Evolutionary conservation across 805 yeast genomes (phyloP).

Genomic region (Dipodascopsis tothii): DNA sequence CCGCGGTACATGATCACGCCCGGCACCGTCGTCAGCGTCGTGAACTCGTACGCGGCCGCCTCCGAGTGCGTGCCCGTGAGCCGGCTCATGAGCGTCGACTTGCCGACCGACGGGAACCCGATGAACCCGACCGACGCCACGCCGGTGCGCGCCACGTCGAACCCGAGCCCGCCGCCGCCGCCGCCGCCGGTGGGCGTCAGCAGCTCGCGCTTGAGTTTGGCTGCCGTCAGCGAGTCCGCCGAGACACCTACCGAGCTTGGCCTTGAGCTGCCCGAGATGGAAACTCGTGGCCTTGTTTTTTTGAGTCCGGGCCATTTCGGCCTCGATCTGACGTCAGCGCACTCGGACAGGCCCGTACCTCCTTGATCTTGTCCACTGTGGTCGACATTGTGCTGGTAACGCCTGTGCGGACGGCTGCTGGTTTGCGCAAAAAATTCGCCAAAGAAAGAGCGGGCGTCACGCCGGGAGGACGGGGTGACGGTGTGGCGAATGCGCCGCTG

Average conservation of each 20-base stretch:
- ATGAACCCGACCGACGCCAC: conserved; percentile 96
- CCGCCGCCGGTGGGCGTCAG: conserved; percentile 61
- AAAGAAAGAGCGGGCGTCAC: no score
- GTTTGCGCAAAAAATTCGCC: no score
- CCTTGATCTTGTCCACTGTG: conserved; percentile 48
- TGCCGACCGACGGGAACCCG: conserved; percentile 94
- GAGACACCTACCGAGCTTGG: conserved; percentile 47
- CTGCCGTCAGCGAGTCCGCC: conserved; percentile 30
- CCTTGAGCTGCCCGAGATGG: conserved; percentile 95
- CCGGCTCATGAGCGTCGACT: conserved; percentile 65
- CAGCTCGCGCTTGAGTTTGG: conserved; percentile 88
- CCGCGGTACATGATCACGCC: conserved; percentile 94
- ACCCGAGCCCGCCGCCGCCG: conserved; percentile 86
- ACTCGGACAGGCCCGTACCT: conserved; percentile 15
- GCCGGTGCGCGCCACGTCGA: conserved; percentile 98
- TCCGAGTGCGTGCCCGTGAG: conserved; percentile 94
- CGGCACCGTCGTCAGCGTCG: conserved; percentile 94
- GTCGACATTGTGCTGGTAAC: conserved; percentile 44
- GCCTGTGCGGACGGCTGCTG: not conserved
- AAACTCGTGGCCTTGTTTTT: conserved; percentile 96
- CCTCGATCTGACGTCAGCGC: conserved; percentile 14
- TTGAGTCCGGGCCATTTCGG: conserved; percentile 62
- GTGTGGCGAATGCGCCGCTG: no score
- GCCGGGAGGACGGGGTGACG: no score
- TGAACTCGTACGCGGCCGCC: conserved; percentile 86